Evolutionary conservation across 768 basidiomycete genomes (phyloP).

Genomic region (Boletellus sp.): DNA sequence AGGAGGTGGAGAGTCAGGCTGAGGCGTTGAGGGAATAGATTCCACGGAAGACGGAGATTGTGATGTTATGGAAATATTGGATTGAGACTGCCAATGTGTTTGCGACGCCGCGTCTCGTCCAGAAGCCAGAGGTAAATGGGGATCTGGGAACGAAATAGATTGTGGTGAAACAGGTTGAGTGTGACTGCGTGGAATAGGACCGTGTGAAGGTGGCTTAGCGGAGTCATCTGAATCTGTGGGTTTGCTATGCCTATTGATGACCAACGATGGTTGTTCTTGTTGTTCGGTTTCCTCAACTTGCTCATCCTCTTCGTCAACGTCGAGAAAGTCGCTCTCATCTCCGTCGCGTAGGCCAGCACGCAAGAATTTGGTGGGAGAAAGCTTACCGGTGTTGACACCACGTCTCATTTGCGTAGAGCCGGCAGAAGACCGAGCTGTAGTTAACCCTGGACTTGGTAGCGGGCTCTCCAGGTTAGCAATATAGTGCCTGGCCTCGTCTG

Average conservation of each 20-base stretch:
- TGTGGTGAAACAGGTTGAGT: constrained; percentile 10
- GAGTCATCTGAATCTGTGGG: constrained; percentile 49
- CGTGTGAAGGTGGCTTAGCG: constrained; percentile 42
- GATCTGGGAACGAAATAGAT: constrained; percentile 8
- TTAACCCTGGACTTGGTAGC: constrained; percentile 42
- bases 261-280: constrained; percentile 4
- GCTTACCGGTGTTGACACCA: not conserved
- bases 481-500: constrained; percentile 74
- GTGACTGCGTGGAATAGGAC: constrained; percentile 10
- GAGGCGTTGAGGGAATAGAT: constrained; percentile 10
- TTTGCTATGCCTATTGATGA: constrained; percentile 24
- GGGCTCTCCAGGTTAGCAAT: constrained; percentile 72
- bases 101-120: constrained; percentile 19
- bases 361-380: constrained; percentile 12
- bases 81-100: constrained; percentile 22
- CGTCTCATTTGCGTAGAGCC: not conserved
- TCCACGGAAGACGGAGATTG: constrained; percentile 25
- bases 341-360: constrained; percentile 10
- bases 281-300: constrained; percentile 12
- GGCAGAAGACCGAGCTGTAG: not conserved
- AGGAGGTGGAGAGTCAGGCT: constrained; percentile 28
- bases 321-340: constrained; percentile 58
- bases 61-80: constrained; percentile 18
- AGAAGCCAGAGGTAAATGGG: constrained; percentile 16
- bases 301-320: constrained; percentile 46